Percentiles rank a stretch among this genome's conserved stretches.
These are phyloP conservation scores for Thermothelomyces thermophilus DNA, from an alignment of 2,329 filamentous ascomycete species.

Conservation along the genomic window DNA sequence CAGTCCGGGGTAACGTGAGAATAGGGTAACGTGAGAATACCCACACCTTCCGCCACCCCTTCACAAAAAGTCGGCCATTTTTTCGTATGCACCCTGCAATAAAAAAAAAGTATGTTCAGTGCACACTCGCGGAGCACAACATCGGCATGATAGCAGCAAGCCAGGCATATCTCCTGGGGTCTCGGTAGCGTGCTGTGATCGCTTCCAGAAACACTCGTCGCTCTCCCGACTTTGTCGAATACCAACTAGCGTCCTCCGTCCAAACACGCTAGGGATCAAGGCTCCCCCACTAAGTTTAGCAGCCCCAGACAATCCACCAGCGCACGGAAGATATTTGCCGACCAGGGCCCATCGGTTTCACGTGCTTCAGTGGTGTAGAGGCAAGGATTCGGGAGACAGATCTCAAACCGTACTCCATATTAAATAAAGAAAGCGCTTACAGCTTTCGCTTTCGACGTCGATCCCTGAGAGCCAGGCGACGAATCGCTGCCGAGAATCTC, in stretches of 20 bases:
- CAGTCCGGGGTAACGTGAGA: not conserved
- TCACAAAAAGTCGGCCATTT: too few relatives aligned
- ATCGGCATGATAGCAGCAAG: too few relatives aligned
- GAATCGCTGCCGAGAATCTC: not conserved
- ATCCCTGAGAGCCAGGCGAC: conserved; percentile 7
- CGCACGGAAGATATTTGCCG: not conserved
- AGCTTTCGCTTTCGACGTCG: not conserved
- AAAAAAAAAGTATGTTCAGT: too few relatives aligned
- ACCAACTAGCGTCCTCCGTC: not conserved
- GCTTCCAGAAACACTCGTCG: too few relatives aligned
- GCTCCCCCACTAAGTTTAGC: not conserved
- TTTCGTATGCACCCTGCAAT: too few relatives aligned
- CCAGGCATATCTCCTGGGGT: too few relatives aligned
- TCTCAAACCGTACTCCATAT: too few relatives aligned
- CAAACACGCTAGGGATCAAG: not conserved
- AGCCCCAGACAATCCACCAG: not conserved
- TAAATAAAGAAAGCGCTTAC: not conserved
- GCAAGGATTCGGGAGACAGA: not conserved
- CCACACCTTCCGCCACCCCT: too few relatives aligned
- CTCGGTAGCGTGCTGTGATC: too few relatives aligned
- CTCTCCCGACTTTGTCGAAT: not conserved
- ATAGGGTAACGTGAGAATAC: too few relatives aligned
- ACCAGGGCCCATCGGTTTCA: not conserved
- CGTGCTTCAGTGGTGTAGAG: not conserved
- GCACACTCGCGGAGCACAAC: not conserved